Evolutionary conservation across 176 grass and related monocot genomes (phyloP).

Genomic region (Saccharum officinarum): DNA sequence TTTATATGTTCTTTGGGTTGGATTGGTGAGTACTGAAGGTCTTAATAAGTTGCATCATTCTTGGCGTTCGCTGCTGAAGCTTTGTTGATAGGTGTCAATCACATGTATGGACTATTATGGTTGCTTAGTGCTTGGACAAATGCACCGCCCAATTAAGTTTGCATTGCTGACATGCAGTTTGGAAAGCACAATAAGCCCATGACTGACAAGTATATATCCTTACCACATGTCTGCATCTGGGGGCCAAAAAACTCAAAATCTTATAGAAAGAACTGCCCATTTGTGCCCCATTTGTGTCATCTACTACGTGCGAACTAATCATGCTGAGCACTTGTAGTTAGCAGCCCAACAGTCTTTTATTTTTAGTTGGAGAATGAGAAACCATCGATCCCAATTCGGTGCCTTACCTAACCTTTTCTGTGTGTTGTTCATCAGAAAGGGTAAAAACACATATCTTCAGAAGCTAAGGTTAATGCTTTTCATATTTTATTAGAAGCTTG

Average conservation of each 20-base stretch:
- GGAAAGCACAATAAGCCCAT: not conserved
- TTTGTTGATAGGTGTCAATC: slow-evolving; percentile 24
- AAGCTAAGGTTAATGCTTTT: not conserved
- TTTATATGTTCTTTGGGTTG: too few relatives aligned
- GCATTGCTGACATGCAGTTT: not conserved
- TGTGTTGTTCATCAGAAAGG: not conserved
- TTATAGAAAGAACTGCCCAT: not conserved
- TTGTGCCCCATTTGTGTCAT: not conserved
- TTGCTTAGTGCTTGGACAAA: not conserved
- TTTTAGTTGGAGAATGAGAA: not conserved
- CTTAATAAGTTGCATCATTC: not conserved
- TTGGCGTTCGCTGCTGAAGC: not conserved
- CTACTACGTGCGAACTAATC: slow-evolving; percentile 34
- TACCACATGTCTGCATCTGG: not conserved
- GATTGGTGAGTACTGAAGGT: too few relatives aligned
- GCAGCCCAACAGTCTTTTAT: not conserved
- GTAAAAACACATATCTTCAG: not conserved
- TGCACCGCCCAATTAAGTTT: slow-evolving; percentile 26
- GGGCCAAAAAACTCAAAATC: not conserved
- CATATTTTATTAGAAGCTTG: not conserved
- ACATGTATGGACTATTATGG: slow-evolving; percentile 21
- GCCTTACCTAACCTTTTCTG: not conserved
- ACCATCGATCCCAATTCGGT: not conserved
- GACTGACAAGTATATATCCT: not conserved
- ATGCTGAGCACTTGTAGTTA: slow-evolving; percentile 15